Conservation (phyloP, 768 basidiomycete genomes). For the Macrocybe gigantea region DNA sequence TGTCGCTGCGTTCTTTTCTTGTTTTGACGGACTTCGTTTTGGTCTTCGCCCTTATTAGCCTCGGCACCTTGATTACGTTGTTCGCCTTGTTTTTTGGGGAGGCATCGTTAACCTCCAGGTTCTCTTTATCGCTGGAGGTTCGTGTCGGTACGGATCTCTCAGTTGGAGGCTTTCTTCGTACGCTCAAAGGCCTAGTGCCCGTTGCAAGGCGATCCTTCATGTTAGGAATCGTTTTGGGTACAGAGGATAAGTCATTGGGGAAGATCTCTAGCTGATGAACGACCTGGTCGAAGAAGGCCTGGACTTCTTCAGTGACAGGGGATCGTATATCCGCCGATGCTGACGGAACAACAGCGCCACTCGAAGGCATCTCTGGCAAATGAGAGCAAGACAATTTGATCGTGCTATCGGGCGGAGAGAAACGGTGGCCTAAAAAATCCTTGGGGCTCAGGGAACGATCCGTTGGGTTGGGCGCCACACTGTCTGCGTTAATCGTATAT, state of each 20-base stretch:
- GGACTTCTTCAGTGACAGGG: constrained; percentile 46
- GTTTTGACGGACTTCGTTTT: constrained; percentile 29
- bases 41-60: no score
- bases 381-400: no score
- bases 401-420: no score
- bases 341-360: no score
- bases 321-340: no score
- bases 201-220: background rate
- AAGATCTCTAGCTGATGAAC: constrained; percentile 74
- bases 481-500: constrained; percentile 12
- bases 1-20: constrained; percentile 20
- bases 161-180: constrained; percentile 26
- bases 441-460: no score
- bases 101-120: constrained; percentile 21
- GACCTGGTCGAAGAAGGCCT: constrained; percentile 82
- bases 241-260: constrained; percentile 1
- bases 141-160: constrained; percentile 15
- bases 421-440: no score
- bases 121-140: constrained; percentile 51
- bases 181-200: constrained; percentile 41
- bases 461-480: no score
- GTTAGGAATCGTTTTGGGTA: no score
- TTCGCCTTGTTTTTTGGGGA: constrained; percentile 9
- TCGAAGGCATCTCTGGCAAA: no score
- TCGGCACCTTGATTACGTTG: constrained; percentile 31